A percentile compares a stretch with the other conserved stretches of the same genome.
Evolutionary conservation across 1,284 basidiomycete genomes (phyloP).

Genomic region (Cyathus olla): DNA sequence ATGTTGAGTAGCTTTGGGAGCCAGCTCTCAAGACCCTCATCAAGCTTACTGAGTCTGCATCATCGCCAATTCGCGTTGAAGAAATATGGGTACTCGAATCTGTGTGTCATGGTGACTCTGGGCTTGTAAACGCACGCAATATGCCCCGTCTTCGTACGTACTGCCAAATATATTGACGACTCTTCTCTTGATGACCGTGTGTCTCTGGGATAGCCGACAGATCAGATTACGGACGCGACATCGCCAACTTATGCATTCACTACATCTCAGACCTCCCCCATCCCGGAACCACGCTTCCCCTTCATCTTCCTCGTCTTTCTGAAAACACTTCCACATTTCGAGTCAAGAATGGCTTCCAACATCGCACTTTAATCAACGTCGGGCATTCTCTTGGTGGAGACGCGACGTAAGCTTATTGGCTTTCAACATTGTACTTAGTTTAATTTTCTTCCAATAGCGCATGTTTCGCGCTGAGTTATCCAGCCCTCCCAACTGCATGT

Average conservation of each 20-base stretch:
- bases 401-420: conserved; percentile 18
- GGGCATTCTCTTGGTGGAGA: conserved; percentile 33
- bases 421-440: not conserved
- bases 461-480: conserved; percentile 23
- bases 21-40: conserved; percentile 24
- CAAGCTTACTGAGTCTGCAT: conserved; percentile 20
- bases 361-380: conserved; percentile 19
- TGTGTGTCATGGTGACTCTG: conserved; percentile 30
- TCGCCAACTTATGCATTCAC: conserved; percentile 31
- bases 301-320: conserved; percentile 16
- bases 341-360: conserved; percentile 17
- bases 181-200: no score
- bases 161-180: no score
- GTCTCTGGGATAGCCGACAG: conserved; percentile 22
- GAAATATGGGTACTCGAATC: conserved; percentile 32
- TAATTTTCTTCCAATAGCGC: conserved; percentile 9
- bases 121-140: conserved; percentile 21
- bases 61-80: conserved; percentile 22
- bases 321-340: conserved; percentile 1
- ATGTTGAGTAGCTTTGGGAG: conserved; percentile 28
- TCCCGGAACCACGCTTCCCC: conserved; percentile 15
- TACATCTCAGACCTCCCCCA: conserved; percentile 19
- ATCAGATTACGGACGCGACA: conserved; percentile 30
- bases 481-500: conserved; percentile 21
- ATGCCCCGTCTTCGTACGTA: conserved; percentile 26